Percentiles rank a stretch among this genome's conserved stretches.
phyloP scores from a whole-genome alignment of 208 protist species.

The Leishmania tropica region DNA sequence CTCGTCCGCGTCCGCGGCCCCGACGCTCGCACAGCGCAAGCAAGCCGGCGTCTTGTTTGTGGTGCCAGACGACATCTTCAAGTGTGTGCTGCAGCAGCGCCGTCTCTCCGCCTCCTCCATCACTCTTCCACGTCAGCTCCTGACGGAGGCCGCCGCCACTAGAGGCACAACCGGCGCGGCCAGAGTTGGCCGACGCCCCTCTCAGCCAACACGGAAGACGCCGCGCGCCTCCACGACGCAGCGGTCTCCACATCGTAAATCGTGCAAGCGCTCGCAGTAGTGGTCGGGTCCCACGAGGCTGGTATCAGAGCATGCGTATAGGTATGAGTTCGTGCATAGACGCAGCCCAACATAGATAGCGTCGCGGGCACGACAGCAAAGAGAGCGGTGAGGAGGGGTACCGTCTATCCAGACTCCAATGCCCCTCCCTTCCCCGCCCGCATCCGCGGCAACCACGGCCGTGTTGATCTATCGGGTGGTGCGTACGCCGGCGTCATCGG shows the following conservation, averaged over 20 bases:
- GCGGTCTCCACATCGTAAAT: slow-evolving; percentile 5
- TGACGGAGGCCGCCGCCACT: background rate
- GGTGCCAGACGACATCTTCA: slow-evolving; percentile 68
- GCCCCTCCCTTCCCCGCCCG: background rate
- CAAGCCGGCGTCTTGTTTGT: slow-evolving; percentile 40
- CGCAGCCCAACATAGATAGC: background rate
- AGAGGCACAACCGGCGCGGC: background rate
- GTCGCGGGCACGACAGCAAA: background rate
- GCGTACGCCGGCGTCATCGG: background rate
- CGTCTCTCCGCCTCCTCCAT: slow-evolving; percentile 37
- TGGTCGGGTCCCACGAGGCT: background rate
- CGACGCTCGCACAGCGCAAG: slow-evolving; percentile 11
- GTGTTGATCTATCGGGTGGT: background rate
- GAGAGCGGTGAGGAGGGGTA: background rate
- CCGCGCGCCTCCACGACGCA: slow-evolving; percentile 13
- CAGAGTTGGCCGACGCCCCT: background rate
- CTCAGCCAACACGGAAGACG: slow-evolving; percentile 14
- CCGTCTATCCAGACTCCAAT: background rate
- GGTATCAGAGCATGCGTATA: background rate
- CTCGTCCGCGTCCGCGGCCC: background rate
- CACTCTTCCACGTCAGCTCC: slow-evolving; percentile 16
- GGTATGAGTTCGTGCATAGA: background rate
- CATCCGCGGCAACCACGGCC: background rate
- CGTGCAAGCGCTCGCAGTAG: background rate
- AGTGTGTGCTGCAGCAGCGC: slow-evolving; percentile 63